Conservation (phyloP, 2,329 filamentous ascomycete species). For the Aspergillus flavus region DNA sequence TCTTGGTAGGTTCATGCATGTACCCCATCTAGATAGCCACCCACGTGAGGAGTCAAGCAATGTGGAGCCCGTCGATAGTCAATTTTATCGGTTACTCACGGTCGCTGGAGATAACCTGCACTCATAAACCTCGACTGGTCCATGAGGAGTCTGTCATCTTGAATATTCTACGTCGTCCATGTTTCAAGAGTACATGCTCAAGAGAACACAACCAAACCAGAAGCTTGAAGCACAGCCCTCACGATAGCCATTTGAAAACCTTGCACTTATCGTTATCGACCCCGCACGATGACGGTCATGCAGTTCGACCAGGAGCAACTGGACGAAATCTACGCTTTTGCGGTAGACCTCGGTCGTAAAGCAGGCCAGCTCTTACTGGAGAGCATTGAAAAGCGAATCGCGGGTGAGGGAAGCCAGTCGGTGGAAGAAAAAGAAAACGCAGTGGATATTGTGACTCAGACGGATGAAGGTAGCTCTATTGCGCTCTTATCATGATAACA, state of each 20-base stretch:
- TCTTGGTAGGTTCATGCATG: neutral
- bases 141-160: neutral
- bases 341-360: conserved; percentile 69
- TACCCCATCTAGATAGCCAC: neutral
- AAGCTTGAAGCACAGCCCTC: neutral
- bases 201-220: neutral
- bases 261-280: neutral
- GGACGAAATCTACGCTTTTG: conserved; percentile 69
- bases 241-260: neutral
- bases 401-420: conserved; percentile 40
- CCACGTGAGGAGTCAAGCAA: conserved; percentile 7
- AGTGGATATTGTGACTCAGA: conserved; percentile 77
- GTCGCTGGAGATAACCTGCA: neutral
- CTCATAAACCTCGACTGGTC: neutral
- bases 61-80: conserved; percentile 7
- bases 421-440: conserved; percentile 71
- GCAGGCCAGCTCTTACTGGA: conserved; percentile 69
- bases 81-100: conserved; percentile 6
- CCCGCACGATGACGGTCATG: conserved; percentile 23
- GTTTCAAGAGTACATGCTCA: too few relatives aligned
- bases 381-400: conserved; percentile 61
- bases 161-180: neutral
- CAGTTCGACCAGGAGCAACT: conserved; percentile 51
- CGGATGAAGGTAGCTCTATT: conserved; percentile 64
- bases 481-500: neutral